Conservation (phyloP, 805 yeast species). For the Maudiozyma barnettii region DNA sequence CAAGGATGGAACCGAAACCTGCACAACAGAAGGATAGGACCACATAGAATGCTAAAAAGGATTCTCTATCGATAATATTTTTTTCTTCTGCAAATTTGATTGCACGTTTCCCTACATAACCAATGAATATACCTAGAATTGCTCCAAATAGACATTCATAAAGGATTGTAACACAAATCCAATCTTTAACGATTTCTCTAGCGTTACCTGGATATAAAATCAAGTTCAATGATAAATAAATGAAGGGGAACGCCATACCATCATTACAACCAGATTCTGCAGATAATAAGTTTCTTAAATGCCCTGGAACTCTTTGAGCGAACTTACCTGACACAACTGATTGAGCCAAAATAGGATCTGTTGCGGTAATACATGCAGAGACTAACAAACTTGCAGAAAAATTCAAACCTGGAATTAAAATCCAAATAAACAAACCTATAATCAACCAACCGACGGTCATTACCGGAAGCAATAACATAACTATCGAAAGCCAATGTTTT, state of each 20-base stretch:
- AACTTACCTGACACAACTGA: slow-evolving; percentile 90
- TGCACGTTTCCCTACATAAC: slow-evolving; percentile 58
- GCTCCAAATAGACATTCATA: slow-evolving; percentile 80
- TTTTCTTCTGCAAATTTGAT: slow-evolving; percentile 64
- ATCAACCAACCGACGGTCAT: slow-evolving; percentile 88
- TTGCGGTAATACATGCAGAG: slow-evolving; percentile 86
- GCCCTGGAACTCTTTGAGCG: slow-evolving; percentile 89
- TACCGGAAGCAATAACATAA: slow-evolving; percentile 67
- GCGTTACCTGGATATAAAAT: slow-evolving; percentile 58
- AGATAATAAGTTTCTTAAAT: slow-evolving; percentile 67
- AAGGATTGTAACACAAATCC: slow-evolving; percentile 66
- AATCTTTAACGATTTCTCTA: slow-evolving; percentile 63
- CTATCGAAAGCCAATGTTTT: slow-evolving; percentile 71
- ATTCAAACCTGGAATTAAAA: slow-evolving; percentile 59
- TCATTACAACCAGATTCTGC: slow-evolving; percentile 88
- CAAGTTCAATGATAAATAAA: slow-evolving; percentile 57
- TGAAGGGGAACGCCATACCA: slow-evolving; percentile 94
- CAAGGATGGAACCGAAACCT: slow-evolving; percentile 80
- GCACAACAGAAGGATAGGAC: slow-evolving; percentile 77
- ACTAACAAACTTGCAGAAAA: slow-evolving; percentile 66
- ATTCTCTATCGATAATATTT: slow-evolving; percentile 74
- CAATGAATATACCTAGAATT: slow-evolving; percentile 61
- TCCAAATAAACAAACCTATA: slow-evolving; percentile 72
- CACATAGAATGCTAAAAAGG: slow-evolving; percentile 76
- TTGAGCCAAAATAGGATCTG: slow-evolving; percentile 91